These are phyloP conservation scores for Cyberlindnera euphorbiae DNA, from an alignment of 805 yeast species.

Conservation along the genomic window DNA sequence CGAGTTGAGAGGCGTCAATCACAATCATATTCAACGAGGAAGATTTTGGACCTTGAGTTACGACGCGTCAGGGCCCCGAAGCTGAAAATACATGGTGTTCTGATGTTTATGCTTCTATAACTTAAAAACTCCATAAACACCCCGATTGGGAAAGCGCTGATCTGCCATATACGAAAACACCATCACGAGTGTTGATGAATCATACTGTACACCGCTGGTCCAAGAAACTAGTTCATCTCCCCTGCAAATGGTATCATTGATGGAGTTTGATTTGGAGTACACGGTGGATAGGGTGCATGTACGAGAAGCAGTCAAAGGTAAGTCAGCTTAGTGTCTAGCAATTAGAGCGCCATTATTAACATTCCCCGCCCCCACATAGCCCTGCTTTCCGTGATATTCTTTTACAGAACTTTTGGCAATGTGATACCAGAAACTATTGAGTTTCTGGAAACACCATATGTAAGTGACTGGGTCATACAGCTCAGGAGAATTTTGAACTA, in stretches of 20 bases:
- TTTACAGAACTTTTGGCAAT: constrained; percentile 64
- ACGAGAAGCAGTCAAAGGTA: constrained; percentile 51
- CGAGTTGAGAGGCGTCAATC: no score
- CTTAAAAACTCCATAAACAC: no score
- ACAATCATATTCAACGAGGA: no score
- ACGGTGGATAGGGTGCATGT: constrained; percentile 49
- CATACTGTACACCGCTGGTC: no score
- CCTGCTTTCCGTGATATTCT: constrained; percentile 61
- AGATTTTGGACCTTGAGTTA: background rate
- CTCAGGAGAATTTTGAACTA: no score
- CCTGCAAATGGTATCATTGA: no score
- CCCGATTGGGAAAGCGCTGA: background rate
- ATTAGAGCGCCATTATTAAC: constrained; percentile 1
- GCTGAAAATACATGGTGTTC: no score
- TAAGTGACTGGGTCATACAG: constrained; percentile 5
- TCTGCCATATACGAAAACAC: background rate
- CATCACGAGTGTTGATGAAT: no score
- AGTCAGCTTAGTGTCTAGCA: constrained; percentile 20
- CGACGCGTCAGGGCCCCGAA: no score
- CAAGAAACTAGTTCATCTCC: no score
- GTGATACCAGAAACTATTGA: constrained; percentile 51
- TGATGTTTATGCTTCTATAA: no score
- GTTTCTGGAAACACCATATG: constrained; percentile 53
- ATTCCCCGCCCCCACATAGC: no score
- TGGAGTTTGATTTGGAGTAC: constrained; percentile 44